Base-by-base conservation (phyloP, 768 basidiomycete genomes). In the Lactifluus hygrophoroides region DNA sequence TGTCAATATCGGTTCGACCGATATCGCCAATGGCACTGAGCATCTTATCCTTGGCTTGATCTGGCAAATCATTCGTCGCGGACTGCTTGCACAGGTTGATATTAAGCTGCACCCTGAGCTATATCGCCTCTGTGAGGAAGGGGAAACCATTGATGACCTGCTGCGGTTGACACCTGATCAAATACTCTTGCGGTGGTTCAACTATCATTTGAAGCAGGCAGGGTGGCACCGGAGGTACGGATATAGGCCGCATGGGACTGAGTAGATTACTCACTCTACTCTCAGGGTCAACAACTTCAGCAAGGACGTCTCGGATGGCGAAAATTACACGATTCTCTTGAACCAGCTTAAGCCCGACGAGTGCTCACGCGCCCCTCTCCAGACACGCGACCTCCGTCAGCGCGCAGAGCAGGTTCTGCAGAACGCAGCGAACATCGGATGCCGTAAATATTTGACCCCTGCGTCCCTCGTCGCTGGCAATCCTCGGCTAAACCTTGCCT, bases 21-120 rank as follows among this genome's bases (percentile, higher is more conserved):
- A 99, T 74, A 76, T 99, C 51, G 80, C 92, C 28, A 94, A 95
- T 63, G 94, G 95, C 16, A 77, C 90, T 58, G 95, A 99, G 69
- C 95, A 98, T 74, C 80, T 99, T 51, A 97, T 99, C 64, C 83
- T 99, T 9, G 96, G 96, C 21, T 76, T 99, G 64, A 98, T 98
- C 69, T 98, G 96, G 96, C 96, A 99, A 73, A 81, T 99, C 74
- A 99, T 99, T 66, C 81, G 96, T 45, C 79, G 90, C 57, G 96
- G 96, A 65, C 75, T 99, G 63, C 83, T 99, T 55, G 84, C 84
- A 3, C 93, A 96, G 69, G 93, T 99, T 57, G 94, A 97, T 70
- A 96, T 99, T 80, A 98, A 97, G 77, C 78, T 93, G 11, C 96
- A 99, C 71, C 96, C 96, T 0, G 96, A 99, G 73, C 71, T 98